Percentiles rank a stretch among this genome's conserved stretches.
These are phyloP conservation scores for Tetrapisispora pingtungensis DNA, from an alignment of 805 yeast genomes.

Conservation along the genomic window DNA sequence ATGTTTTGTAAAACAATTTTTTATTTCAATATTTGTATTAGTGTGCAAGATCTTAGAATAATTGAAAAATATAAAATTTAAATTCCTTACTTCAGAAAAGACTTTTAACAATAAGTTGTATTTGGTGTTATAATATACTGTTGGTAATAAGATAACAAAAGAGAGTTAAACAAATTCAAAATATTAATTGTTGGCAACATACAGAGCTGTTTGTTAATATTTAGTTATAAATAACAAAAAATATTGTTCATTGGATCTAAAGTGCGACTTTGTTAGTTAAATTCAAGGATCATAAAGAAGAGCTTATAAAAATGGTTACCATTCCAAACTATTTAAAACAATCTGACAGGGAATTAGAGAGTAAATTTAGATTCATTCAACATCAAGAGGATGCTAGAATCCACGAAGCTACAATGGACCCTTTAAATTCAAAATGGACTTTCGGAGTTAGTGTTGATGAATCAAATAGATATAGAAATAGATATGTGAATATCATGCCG, in stretches of 20 bases:
- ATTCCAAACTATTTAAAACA: slow-evolving; percentile 20
- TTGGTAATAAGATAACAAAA: too few relatives aligned
- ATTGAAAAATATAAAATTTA: background rate
- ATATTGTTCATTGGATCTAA: too few relatives aligned
- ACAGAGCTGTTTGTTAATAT: too few relatives aligned
- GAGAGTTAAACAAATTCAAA: too few relatives aligned
- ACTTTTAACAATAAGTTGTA: background rate
- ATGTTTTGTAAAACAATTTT: background rate
- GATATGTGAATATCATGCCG: slow-evolving; percentile 57
- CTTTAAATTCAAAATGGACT: slow-evolving; percentile 22
- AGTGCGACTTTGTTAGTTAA: too few relatives aligned
- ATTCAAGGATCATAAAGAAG: too few relatives aligned
- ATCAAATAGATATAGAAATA: slow-evolving; percentile 34
- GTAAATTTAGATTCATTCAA: slow-evolving; percentile 29
- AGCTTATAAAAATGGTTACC: background rate
- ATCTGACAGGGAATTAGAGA: slow-evolving; percentile 14
- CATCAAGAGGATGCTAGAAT: slow-evolving; percentile 30
- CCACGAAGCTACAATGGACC: slow-evolving; percentile 29
- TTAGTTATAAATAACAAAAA: too few relatives aligned
- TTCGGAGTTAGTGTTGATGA: slow-evolving; percentile 21
- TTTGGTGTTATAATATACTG: too few relatives aligned
- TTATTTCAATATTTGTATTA: too few relatives aligned
- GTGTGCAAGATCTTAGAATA: too few relatives aligned
- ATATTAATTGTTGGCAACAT: too few relatives aligned
- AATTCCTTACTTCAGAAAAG: too few relatives aligned